Base-by-base conservation (phyloP, 345 rosid genomes). In the Raphanus sativus region DNA sequence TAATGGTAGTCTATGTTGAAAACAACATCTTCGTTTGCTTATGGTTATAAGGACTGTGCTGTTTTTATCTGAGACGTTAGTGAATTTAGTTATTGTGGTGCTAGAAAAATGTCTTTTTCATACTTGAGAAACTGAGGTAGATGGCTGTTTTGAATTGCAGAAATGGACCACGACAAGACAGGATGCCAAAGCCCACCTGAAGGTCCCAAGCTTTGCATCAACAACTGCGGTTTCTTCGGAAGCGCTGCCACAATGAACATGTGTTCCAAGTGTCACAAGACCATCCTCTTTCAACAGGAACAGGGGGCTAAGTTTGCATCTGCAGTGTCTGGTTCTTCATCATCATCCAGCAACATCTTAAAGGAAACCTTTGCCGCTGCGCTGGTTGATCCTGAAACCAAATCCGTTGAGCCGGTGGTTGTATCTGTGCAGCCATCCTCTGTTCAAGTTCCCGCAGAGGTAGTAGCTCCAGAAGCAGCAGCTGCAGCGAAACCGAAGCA, bases 121-220 rank as follows among this genome's bases (percentile, higher is more conserved):
- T 21, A 21, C 21, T 21, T 21, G n/a, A n/a, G n/a, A 21, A 21
- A 38, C 69, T 60, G 52, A 30, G n/a, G 40, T 21, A 21, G 4
- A 34, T 61, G 45, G 9, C 59, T n/a, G 33, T 17, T 52, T 62
- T 2, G 15, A 70, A 77, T 78, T 74, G 82, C 73, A 81, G 86
- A 86, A 76, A 90, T 89, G 96, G 96, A 90, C 83, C 92, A 89
- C 45, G 91, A 93, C 74, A 91, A 93, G 86, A 93, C 98, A 73
- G 97, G 93, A 83, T 93, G 97, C 85, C 97, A 91, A 78, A 89
- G 93, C 76, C 88, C 93, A 62, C 98, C 92, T 0, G 97, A 93
- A 80, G 82, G 91, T 36, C 92, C 96, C 5, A 87, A 86, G 79
- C 82, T 89, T 38, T 93, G 98, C 77, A 33, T 86, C 60, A 93